These are phyloP conservation scores for Gastrodia elata DNA, from an alignment of 106 monocot genomes.

Conservation along the genomic window DNA sequence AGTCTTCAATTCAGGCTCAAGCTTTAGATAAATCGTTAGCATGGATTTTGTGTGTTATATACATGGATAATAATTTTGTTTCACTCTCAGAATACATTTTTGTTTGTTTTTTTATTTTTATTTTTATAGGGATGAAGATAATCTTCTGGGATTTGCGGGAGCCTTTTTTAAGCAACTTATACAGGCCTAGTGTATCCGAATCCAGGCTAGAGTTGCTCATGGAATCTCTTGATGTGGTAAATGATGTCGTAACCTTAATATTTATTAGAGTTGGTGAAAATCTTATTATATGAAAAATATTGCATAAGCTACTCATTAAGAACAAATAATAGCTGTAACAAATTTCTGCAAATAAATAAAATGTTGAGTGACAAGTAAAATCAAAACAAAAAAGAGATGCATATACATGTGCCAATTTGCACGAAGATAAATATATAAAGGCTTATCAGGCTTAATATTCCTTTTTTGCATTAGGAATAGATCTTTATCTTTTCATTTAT, in stretches of 20 bases:
- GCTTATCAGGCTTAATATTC: too few relatives aligned
- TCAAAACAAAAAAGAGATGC: too few relatives aligned
- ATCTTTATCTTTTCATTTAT: too few relatives aligned
- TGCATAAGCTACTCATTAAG: too few relatives aligned
- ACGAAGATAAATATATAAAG: too few relatives aligned
- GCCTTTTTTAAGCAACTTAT: constrained; percentile 75
- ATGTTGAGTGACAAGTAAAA: too few relatives aligned
- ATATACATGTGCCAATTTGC: too few relatives aligned
- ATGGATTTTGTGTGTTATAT: background rate
- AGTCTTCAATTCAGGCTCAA: too few relatives aligned
- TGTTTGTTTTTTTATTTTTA: background rate
- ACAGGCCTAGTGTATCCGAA: constrained; percentile 69
- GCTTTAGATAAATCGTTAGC: background rate
- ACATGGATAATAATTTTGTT: background rate
- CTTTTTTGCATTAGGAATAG: too few relatives aligned
- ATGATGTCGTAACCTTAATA: constrained; percentile 2
- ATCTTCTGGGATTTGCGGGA: constrained; percentile 94
- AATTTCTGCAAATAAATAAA: too few relatives aligned
- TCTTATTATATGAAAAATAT: too few relatives aligned
- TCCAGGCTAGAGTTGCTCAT: constrained; percentile 57
- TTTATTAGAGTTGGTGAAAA: background rate
- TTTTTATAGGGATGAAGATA: constrained; percentile 60
- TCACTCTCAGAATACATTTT: background rate
- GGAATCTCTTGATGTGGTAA: constrained; percentile 80
- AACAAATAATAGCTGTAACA: too few relatives aligned